These are phyloP conservation scores for Tirmania nivea DNA, from an alignment of 495 filamentous ascomycete genomes.

Conservation along the genomic window DNA sequence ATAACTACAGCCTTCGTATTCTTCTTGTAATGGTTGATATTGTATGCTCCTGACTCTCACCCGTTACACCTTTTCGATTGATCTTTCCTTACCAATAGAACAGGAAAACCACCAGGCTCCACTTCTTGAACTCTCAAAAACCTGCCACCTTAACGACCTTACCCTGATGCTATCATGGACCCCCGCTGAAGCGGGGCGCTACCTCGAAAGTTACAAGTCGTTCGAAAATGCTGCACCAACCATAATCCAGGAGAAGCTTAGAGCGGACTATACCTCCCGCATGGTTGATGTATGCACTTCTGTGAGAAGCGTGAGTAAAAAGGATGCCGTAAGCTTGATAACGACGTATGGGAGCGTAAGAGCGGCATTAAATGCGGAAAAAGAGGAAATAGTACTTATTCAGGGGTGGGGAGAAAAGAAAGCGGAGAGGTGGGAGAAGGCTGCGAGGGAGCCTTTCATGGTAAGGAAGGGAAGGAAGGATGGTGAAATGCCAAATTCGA, in stretches of 20 bases:
- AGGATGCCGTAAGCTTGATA: constrained; percentile 71
- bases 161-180: constrained; percentile 88
- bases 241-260: constrained; percentile 62
- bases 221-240: constrained; percentile 68
- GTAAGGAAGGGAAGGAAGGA: constrained; percentile 29
- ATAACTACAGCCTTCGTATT: constrained; percentile 65
- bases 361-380: constrained; percentile 65
- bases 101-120: constrained; percentile 18
- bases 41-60: constrained; percentile 43
- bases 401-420: constrained; percentile 93
- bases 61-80: too few relatives aligned
- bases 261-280: constrained; percentile 61
- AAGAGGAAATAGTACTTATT: constrained; percentile 62
- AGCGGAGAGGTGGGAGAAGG: constrained; percentile 58
- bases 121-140: constrained; percentile 68
- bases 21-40: constrained; percentile 87
- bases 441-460: constrained; percentile 65
- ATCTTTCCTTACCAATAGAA: too few relatives aligned
- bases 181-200: constrained; percentile 74
- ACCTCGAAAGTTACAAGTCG: constrained; percentile 81
- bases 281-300: constrained; percentile 86
- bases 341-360: constrained; percentile 70
- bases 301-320: constrained; percentile 78
- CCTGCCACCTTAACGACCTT: constrained; percentile 72
- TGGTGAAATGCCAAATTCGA: constrained; percentile 13